phyloP scores from a whole-genome alignment of 2,329 filamentous ascomycete species.

The Chrysoporthe deuterocubensis region DNA sequence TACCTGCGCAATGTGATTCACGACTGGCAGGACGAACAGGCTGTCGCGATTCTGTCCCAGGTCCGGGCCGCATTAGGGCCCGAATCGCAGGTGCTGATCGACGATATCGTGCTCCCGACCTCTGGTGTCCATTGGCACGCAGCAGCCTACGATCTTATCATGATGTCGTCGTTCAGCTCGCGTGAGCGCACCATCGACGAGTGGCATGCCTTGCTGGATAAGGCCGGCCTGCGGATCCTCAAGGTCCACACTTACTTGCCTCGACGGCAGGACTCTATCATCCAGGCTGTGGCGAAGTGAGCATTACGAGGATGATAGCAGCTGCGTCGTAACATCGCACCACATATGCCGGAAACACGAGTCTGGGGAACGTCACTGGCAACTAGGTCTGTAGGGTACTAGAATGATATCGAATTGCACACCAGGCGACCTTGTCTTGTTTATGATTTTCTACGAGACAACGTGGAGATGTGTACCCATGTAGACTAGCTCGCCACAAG shows the following conservation, averaged over 20 bases:
- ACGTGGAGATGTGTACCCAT: too few relatives aligned
- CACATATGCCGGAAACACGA: too few relatives aligned
- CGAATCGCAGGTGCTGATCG: slow-evolving; percentile 45
- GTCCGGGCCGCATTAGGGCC: slow-evolving; percentile 39
- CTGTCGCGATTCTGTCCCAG: slow-evolving; percentile 39
- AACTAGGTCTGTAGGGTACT: too few relatives aligned
- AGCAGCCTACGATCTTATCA: slow-evolving; percentile 41
- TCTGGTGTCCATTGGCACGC: slow-evolving; percentile 38
- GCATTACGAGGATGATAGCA: too few relatives aligned
- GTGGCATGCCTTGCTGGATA: slow-evolving; percentile 38
- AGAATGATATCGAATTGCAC: too few relatives aligned
- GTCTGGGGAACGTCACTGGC: too few relatives aligned
- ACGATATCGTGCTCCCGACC: slow-evolving; percentile 48
- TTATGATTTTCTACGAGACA: too few relatives aligned
- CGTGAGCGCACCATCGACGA: slow-evolving; percentile 41
- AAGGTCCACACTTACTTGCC: slow-evolving; percentile 27
- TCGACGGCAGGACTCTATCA: slow-evolving; percentile 30
- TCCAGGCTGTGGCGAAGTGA: slow-evolving; percentile 29
- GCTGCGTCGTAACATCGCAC: too few relatives aligned
- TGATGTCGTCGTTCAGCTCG: slow-evolving; percentile 41
- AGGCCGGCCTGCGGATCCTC: slow-evolving; percentile 29
- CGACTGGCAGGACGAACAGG: slow-evolving; percentile 42
- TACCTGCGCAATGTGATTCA: slow-evolving; percentile 32
- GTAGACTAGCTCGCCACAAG: too few relatives aligned
- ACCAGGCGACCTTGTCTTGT: too few relatives aligned